These are phyloP conservation scores for Fraxinus paxiana DNA, from an alignment of 305 asterid genomes.

Conservation along the genomic window DNA sequence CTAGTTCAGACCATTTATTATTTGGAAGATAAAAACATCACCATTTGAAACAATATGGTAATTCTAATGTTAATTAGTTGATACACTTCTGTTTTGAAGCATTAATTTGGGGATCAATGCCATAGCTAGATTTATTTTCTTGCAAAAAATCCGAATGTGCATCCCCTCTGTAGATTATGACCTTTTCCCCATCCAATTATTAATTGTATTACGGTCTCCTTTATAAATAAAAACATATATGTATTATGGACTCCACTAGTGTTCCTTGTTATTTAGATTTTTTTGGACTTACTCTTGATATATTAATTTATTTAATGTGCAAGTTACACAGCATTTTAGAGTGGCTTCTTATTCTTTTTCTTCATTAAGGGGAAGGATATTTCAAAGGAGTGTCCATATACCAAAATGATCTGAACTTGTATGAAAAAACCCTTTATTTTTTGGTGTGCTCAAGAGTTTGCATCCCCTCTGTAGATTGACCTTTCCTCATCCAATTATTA, in stretches of 20 bases:
- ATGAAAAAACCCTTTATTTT: neutral
- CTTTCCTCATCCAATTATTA: neutral
- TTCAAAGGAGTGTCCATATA: neutral
- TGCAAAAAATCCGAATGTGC: neutral
- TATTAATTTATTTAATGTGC: neutral
- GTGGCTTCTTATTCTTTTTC: neutral
- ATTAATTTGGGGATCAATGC: neutral
- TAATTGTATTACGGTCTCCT: neutral
- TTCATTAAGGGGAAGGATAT: neutral
- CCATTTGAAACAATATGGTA: neutral
- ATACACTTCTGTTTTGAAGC: constrained; percentile 1
- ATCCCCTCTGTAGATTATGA: neutral
- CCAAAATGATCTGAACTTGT: neutral
- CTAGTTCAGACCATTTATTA: neutral
- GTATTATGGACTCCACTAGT: neutral
- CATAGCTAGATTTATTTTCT: neutral
- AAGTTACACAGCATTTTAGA: neutral
- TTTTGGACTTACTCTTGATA: neutral
- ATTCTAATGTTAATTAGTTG: neutral
- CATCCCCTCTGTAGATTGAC: neutral
- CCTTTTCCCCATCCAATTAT: neutral
- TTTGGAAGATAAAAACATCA: neutral
- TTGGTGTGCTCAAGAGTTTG: neutral
- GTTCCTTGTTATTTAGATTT: neutral
- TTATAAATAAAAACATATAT: neutral